Base-by-base conservation (phyloP, 1,139 yeast genomes). In the Candida sanyaensis region DNA sequence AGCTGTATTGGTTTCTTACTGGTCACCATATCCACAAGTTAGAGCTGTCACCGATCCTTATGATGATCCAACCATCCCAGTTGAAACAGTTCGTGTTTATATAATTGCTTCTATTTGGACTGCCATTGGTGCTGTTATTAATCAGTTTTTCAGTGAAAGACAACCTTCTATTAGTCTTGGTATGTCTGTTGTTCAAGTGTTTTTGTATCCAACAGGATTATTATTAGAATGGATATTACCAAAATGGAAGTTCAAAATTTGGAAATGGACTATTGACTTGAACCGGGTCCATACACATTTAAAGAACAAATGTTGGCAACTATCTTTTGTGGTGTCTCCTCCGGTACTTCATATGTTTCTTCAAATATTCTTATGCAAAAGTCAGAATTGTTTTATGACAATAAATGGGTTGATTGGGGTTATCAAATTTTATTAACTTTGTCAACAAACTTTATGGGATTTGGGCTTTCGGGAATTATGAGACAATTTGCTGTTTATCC, bases 11-110 rank as follows among this genome's bases (percentile, higher is more conserved):
- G 64, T 78, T 44, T 68, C 75, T 39, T 81, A 68, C 58, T 78
- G 75, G 60, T 82, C 87, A 1, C 86, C 87, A 1, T 84, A 84
- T 58, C 81, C 85, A 5, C 88, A 83, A 60, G 87, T 84, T 2
- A 71, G 89, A 52, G 72, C 88, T 3, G 78, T 81, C 27, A 70
- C 82, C 21, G 77, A 75, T 42, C 81, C 84, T 10, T 64, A 61
- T 41, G 86, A 83, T 58, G 84, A 82, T 56, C 76, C 77, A 3
- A 58, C 59, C 3, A 63, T 72, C 33, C 78, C 81, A 5, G 71
- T 73, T 51, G 88, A 84, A 61, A 82, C 87, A 2, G 54, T 79
- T 41, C 73, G 88, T 59, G 80, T 81, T 5, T 84, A 83, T 43
- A 38, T 64, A 17, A 57, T 83, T 31, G 88, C 83, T 5, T 55